These are phyloP conservation scores for Boeremia lycopersici DNA, from an alignment of 2,329 filamentous ascomycete genomes.

Conservation along the genomic window DNA sequence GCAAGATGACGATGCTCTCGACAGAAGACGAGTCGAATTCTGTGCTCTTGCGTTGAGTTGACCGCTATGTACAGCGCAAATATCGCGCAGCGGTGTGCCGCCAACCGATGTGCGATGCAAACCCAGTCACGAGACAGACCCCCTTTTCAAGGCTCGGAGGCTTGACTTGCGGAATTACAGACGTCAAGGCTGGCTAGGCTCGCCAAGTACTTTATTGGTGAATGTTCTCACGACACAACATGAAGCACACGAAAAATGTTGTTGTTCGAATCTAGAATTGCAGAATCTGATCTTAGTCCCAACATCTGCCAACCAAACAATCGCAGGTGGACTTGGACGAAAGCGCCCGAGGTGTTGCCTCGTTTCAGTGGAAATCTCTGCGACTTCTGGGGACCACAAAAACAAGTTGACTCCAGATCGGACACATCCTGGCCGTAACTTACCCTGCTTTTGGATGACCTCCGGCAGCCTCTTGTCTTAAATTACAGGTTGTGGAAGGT, in stretches of 20 bases:
- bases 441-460: conserved; percentile 38
- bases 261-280: conserved; percentile 14
- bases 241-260: neutral
- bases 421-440: conserved; percentile 33
- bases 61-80: neutral
- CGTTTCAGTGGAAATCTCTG: conserved; percentile 31
- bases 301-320: conserved; percentile 15
- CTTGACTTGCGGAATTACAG: conserved; percentile 22
- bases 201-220: conserved; percentile 34
- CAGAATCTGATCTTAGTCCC: conserved; percentile 6
- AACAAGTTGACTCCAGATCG: conserved; percentile 20
- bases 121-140: conserved; percentile 19
- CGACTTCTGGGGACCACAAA: conserved; percentile 20
- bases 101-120: neutral
- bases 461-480: conserved; percentile 13
- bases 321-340: conserved; percentile 7
- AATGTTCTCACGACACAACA: neutral
- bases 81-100: neutral
- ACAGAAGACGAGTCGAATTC: neutral
- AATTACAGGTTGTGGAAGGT: conserved; percentile 33
- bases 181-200: conserved; percentile 31
- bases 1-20: conserved; percentile 7
- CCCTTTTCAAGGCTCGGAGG: conserved; percentile 34
- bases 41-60: conserved; percentile 8
- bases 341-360: conserved; percentile 20